Percentiles rank a stretch among this genome's conserved stretches.
Conservation (phyloP, 768 basidiomycete species). For the Neoboletus subvelutipes region DNA sequence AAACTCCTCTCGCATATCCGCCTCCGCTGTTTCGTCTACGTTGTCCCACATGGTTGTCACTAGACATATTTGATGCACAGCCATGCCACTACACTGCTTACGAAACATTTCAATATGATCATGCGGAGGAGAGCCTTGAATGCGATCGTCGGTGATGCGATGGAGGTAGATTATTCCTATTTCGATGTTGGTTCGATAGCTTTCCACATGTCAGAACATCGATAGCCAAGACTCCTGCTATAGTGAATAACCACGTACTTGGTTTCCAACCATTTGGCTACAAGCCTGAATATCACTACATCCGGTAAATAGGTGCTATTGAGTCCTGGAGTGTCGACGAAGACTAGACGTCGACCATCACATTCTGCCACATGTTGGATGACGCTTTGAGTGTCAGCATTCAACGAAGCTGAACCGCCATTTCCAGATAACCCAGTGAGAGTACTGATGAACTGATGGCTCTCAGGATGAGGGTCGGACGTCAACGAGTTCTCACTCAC, state of each 20-base stretch:
- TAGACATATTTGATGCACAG: constrained; percentile 3
- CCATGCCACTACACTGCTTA: background rate
- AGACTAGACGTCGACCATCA: background rate
- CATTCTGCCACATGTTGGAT: background rate
- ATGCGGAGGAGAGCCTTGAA: background rate
- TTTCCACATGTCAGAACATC: background rate
- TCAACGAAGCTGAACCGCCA: background rate
- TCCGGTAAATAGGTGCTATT: background rate
- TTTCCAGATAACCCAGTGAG: background rate
- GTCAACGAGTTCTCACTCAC: background rate
- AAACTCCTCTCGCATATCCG: background rate
- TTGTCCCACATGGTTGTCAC: constrained; percentile 14
- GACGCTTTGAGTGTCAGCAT: background rate
- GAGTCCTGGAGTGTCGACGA: constrained; percentile 9
- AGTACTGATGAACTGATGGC: constrained; percentile 3
- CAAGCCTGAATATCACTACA: background rate
- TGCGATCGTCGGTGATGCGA: constrained; percentile 8
- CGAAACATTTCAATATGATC: constrained; percentile 1
- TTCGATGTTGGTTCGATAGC: background rate
- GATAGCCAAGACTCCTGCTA: background rate
- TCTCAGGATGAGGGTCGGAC: background rate
- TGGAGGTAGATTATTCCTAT: constrained; percentile 7
- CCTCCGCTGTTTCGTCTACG: background rate
- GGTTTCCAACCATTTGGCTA: background rate
- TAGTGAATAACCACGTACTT: background rate